A percentile compares a stretch with the other conserved stretches of the same genome.
Evolutionary conservation across 2,329 filamentous ascomycete species (phyloP).

Genomic region (Clarireedia hainanense): DNA sequence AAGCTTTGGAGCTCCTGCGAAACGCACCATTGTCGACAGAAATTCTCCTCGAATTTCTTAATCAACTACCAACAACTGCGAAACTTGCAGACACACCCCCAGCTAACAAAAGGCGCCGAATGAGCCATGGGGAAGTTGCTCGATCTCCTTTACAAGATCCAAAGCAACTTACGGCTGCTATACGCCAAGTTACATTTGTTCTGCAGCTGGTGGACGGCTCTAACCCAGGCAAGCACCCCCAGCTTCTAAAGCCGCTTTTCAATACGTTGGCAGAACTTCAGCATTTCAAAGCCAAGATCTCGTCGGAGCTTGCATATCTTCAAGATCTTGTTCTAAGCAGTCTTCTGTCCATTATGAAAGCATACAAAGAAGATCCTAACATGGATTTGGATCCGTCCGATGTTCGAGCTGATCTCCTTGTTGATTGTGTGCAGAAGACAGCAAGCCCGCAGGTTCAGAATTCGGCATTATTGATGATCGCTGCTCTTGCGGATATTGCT

Average conservation of each 20-base stretch:
- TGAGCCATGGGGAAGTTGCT: slow-evolving; percentile 62
- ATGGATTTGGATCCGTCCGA: slow-evolving; percentile 68
- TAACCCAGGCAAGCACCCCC: slow-evolving; percentile 63
- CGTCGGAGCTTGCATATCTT: slow-evolving; percentile 83
- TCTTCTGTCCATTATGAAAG: slow-evolving; percentile 75
- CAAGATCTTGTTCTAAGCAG: slow-evolving; percentile 78
- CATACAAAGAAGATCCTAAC: slow-evolving; percentile 53
- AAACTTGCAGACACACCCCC: slow-evolving; percentile 65
- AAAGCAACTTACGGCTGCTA: slow-evolving; percentile 55
- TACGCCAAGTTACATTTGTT: slow-evolving; percentile 77
- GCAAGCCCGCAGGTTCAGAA: slow-evolving; percentile 92
- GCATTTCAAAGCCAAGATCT: slow-evolving; percentile 70
- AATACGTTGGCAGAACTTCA: slow-evolving; percentile 80
- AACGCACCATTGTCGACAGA: slow-evolving; percentile 66
- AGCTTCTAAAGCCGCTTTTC: slow-evolving; percentile 74
- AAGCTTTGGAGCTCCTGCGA: slow-evolving; percentile 65
- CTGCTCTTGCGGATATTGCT: slow-evolving; percentile 75
- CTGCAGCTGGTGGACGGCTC: slow-evolving; percentile 82
- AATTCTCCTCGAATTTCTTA: slow-evolving; percentile 64
- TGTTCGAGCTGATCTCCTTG: slow-evolving; percentile 81
- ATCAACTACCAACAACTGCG: slow-evolving; percentile 64
- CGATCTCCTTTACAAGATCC: slow-evolving; percentile 54
- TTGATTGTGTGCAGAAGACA: slow-evolving; percentile 89
- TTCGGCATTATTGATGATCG: slow-evolving; percentile 78
- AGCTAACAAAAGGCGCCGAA: slow-evolving; percentile 70